These are phyloP conservation scores for Talaromyces albobiverticillius DNA, from an alignment of 2,329 filamentous ascomycete species.

Conservation along the genomic window DNA sequence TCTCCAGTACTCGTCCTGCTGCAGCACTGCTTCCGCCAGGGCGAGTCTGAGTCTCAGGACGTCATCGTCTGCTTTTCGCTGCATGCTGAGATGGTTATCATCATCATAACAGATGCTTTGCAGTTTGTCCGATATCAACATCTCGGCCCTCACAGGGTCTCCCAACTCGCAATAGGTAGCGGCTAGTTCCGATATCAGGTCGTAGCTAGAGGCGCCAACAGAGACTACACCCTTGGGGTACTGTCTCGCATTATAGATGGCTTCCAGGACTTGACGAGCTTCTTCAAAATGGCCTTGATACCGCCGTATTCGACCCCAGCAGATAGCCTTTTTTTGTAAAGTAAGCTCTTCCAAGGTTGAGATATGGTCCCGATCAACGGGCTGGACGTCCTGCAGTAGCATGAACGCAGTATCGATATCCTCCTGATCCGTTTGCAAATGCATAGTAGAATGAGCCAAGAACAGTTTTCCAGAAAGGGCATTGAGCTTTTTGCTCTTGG, in stretches of 20 bases:
- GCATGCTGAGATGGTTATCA: neutral
- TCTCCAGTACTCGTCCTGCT: conserved; percentile 10
- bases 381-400: neutral
- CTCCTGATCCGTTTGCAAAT: neutral
- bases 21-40: conserved; percentile 7
- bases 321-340: conserved; percentile 5
- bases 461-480: conserved; percentile 3
- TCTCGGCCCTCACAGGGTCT: neutral
- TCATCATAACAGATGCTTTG: neutral
- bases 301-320: conserved; percentile 1
- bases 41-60: neutral
- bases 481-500: neutral
- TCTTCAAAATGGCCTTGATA: conserved; percentile 10
- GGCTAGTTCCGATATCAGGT: conserved; percentile 6
- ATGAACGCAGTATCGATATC: conserved; percentile 1
- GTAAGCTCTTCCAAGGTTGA: conserved; percentile 11
- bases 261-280: conserved; percentile 5
- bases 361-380: neutral
- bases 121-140: conserved; percentile 1
- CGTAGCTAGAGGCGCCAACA: neutral
- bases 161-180: conserved; percentile 7
- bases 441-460: neutral
- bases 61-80: neutral
- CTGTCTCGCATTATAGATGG: conserved; percentile 1
- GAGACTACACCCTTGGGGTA: conserved; percentile 6